A percentile compares a stretch with the other conserved stretches of the same genome.
Evolutionary conservation across 108 stramenopile species (phyloP).

Genomic region (Fragilariopsis cylindrus): DNA sequence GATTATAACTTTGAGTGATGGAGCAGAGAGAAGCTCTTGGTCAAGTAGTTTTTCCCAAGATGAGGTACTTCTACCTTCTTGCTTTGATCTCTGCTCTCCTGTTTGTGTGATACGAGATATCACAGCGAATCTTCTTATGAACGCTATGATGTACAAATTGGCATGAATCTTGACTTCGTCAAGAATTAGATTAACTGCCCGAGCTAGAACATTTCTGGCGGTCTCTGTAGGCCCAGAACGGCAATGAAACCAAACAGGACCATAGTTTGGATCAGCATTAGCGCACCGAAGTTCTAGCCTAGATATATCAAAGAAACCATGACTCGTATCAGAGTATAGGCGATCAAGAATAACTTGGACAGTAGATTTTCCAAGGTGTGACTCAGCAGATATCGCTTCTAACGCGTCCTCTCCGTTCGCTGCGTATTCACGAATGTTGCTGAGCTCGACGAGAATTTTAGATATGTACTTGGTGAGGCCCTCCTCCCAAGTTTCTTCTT

Average conservation of each 20-base stretch:
- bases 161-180: constrained; percentile 55
- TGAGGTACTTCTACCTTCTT: constrained; percentile 17
- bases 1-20: constrained; percentile 49
- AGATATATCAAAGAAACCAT: constrained; percentile 58
- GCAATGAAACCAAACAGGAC: constrained; percentile 93
- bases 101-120: constrained; percentile 38
- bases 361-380: constrained; percentile 34
- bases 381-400: neutral
- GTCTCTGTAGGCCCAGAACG: constrained; percentile 82
- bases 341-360: constrained; percentile 20
- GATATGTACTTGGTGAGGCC: constrained; percentile 21
- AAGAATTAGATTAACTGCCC: constrained; percentile 54
- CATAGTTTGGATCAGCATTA: constrained; percentile 98
- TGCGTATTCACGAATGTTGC: neutral
- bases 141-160: constrained; percentile 66
- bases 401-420: neutral
- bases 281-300: constrained; percentile 81
- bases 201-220: constrained; percentile 63
- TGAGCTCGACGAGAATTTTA: constrained; percentile 21
- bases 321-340: constrained; percentile 38
- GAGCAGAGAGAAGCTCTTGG: constrained; percentile 39
- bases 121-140: constrained; percentile 60
- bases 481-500: constrained; percentile 13
- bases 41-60: constrained; percentile 51
- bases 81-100: constrained; percentile 20